phyloP scores from a whole-genome alignment of 163 green algal genomes.

The Coccomyxa subellipsoidea region DNA sequence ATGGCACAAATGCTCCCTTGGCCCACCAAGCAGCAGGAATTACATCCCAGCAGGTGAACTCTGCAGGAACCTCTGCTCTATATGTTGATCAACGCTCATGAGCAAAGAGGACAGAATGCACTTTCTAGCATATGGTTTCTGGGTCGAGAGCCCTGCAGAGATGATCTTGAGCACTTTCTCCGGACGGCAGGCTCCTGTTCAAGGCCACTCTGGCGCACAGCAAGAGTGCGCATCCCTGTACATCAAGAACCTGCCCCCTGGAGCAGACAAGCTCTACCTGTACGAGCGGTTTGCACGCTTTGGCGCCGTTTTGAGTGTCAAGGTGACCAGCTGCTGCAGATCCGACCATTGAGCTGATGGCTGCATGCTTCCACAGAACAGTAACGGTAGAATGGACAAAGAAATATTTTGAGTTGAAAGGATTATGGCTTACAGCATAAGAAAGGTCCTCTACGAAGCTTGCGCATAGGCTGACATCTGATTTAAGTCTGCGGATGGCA shows the following conservation, averaged over 20 bases:
- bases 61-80: no score
- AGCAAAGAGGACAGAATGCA: no score
- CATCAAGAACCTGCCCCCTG: slow-evolving; percentile 47
- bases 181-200: neutral
- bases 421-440: neutral
- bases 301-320: slow-evolving; percentile 43
- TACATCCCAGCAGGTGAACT: no score
- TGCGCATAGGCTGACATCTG: neutral
- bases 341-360: no score
- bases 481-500: neutral
- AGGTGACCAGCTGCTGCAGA: slow-evolving; percentile 18
- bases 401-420: no score
- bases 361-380: no score
- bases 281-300: slow-evolving; percentile 55
- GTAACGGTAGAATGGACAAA: no score
- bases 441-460: neutral
- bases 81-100: no score
- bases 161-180: neutral
- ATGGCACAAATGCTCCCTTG: neutral
- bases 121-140: neutral
- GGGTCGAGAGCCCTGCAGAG: neutral
- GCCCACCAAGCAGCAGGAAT: neutral
- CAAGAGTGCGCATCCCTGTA: slow-evolving; percentile 31
- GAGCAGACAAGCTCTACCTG: slow-evolving; percentile 49
- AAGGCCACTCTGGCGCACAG: neutral